These are phyloP conservation scores for Exophiala calicioides DNA, from an alignment of 2,329 filamentous ascomycete genomes.

Conservation along the genomic window DNA sequence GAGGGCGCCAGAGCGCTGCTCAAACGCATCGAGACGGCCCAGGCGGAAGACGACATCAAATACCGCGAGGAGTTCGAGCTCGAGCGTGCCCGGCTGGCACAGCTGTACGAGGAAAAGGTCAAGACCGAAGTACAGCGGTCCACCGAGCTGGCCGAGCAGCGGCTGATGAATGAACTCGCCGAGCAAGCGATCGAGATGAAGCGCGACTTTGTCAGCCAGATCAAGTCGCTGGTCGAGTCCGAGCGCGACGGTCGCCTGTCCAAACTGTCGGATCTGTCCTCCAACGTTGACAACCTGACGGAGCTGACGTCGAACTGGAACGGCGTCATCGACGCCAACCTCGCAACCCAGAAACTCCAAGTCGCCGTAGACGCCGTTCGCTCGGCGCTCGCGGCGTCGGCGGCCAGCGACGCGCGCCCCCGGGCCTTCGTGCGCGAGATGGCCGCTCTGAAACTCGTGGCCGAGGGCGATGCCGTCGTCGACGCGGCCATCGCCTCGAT, in stretches of 20 bases:
- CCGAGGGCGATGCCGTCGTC: conserved; percentile 79
- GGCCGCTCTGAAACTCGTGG: conserved; percentile 90
- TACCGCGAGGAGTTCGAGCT: conserved; percentile 87
- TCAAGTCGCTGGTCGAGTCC: conserved; percentile 78
- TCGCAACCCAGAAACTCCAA: conserved; percentile 93
- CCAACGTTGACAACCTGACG: conserved; percentile 79
- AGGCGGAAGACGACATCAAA: conserved; percentile 74
- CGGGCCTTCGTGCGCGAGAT: conserved; percentile 89
- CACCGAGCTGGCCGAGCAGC: conserved; percentile 77
- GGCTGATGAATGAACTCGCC: conserved; percentile 78
- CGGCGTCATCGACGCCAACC: conserved; percentile 81
- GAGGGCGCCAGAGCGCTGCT: conserved; percentile 84
- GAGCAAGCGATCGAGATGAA: conserved; percentile 90
- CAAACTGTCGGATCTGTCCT: conserved; percentile 77
- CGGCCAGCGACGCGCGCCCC: conserved; percentile 54
- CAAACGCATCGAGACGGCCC: conserved; percentile 78
- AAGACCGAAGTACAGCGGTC: conserved; percentile 76
- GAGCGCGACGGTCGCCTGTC: conserved; percentile 85
- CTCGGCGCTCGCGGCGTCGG: conserved; percentile 73
- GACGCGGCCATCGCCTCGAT: conserved; percentile 95
- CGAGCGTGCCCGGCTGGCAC: conserved; percentile 77
- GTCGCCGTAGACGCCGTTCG: conserved; percentile 93
- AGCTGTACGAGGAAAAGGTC: conserved; percentile 77
- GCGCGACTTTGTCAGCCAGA: conserved; percentile 75
- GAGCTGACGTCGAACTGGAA: conserved; percentile 87